Base-by-base conservation (phyloP, 257 asterid genomes). In the Schizonepeta tenuifolia region DNA sequence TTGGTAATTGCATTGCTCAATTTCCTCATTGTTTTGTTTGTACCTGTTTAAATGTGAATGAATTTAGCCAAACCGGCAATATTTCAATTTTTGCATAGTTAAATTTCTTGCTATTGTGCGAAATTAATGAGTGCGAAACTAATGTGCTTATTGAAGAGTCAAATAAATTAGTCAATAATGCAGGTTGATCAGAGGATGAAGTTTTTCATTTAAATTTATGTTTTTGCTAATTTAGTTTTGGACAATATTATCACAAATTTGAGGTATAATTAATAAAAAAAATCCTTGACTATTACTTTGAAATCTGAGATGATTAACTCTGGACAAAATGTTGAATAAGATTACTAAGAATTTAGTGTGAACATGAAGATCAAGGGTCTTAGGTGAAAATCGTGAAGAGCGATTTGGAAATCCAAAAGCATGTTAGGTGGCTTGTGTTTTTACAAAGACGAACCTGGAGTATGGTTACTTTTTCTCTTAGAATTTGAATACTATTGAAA, bases 1-100 rank as follows among this genome's bases (percentile, higher is more conserved):
- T 76, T 71, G 80, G 80, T 86, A 78, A 65, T 58, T 59, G 4
- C 66, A 50, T 47, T 18, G 2, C 49, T 71, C 24, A 33, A 7
- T 12, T 46, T 46, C 31, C 41, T 36, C 41, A 8, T 15, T 35
- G 59, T 59, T 15, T 11, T 44, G n/a, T 5, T 67, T 49, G 20
- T 53, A 22, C 2, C 70, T 14, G 4, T 33, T 1, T 22, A 28
- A 35, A 26, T 55, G 67, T 66, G 21, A 65, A 14, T 53, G 68
- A 28, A 33, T 61, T 24, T 67, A 49, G 33, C 33, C 33, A 8
- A 9, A 8, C 7, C 6, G 36, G 7, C 0, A 44, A 49, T 6
- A 49, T 49, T 49, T 49, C 55, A 5, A 47, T 59, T 50, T 55
- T 38, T 70, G 40, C 43, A 35, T 46, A 53, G 59, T 61, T 56